Evolutionary conservation across 73 alveolate species (phyloP).

Genomic region (Paramecium bursaria): DNA sequence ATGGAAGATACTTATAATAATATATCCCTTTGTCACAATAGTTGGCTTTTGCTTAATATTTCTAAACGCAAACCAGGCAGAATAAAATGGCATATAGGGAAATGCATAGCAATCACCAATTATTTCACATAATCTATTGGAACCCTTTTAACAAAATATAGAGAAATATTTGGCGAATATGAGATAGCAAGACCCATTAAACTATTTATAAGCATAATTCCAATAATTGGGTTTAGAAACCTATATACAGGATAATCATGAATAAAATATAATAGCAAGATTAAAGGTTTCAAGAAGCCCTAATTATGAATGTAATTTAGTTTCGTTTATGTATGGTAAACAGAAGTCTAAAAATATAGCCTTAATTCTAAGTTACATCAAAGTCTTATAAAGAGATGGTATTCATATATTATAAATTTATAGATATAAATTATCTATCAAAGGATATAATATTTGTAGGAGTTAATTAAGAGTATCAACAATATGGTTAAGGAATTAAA

Average conservation of each 20-base stretch:
- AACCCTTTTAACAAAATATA: too few relatives aligned
- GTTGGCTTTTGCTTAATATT: neutral
- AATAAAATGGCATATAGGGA: neutral
- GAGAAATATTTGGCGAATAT: neutral
- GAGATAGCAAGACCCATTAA: neutral
- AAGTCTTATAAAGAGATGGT: slow-evolving; percentile 3
- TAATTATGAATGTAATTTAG: slow-evolving; percentile 21
- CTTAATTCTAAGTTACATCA: neutral
- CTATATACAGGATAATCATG: neutral
- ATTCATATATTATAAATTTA: neutral
- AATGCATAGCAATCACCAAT: neutral
- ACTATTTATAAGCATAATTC: neutral
- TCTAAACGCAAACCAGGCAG: neutral
- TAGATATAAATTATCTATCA: slow-evolving; percentile 32
- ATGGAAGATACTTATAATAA: too few relatives aligned
- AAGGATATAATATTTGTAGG: slow-evolving; percentile 35
- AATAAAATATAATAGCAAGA: slow-evolving; percentile 18
- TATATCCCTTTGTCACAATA: too few relatives aligned
- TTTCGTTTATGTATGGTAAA: slow-evolving; percentile 21
- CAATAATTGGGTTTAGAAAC: slow-evolving; percentile 12
- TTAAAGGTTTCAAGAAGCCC: slow-evolving; percentile 49
- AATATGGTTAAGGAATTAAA: slow-evolving; percentile 29
- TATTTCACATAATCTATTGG: neutral
- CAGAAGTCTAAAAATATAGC: slow-evolving; percentile 21
- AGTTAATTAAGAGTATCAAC: neutral